phyloP scores from a whole-genome alignment of 108 stramenopile genomes.

The Nitzschia palea region DNA sequence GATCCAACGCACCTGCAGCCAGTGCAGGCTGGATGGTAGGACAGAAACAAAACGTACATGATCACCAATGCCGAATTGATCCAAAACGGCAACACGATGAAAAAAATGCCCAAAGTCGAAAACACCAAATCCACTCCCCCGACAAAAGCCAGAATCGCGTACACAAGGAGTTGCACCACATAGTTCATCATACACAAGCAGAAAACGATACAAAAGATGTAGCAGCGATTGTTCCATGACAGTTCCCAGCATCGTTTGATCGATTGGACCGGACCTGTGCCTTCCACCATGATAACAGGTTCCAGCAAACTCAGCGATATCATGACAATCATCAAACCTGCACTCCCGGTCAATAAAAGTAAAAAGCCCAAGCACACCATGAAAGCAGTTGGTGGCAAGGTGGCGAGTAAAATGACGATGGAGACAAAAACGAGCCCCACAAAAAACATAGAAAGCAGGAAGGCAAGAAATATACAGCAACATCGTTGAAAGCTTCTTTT shows the following conservation, averaged over 20 bases:
- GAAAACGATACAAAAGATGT: neutral
- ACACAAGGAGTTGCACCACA: neutral
- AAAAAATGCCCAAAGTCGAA: neutral
- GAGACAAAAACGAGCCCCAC: neutral
- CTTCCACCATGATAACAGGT: constrained; percentile 1
- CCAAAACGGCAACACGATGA: neutral
- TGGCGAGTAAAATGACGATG: neutral
- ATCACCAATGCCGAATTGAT: neutral
- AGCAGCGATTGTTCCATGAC: neutral
- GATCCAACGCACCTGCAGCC: too few species aligned
- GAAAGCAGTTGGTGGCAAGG: neutral
- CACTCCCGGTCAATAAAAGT: neutral
- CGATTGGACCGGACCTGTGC: neutral
- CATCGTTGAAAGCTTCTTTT: neutral
- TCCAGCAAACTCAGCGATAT: neutral
- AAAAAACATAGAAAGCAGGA: neutral
- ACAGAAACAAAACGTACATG: neutral
- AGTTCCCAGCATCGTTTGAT: neutral
- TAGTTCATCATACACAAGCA: neutral
- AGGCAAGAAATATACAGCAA: neutral
- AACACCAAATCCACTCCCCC: neutral
- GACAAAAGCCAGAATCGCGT: neutral
- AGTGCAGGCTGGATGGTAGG: too few species aligned
- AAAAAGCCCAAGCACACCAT: neutral
- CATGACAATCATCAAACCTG: neutral